These are phyloP conservation scores for Mycena maculata DNA, from an alignment of 768 basidiomycete genomes.

Conservation along the genomic window DNA sequence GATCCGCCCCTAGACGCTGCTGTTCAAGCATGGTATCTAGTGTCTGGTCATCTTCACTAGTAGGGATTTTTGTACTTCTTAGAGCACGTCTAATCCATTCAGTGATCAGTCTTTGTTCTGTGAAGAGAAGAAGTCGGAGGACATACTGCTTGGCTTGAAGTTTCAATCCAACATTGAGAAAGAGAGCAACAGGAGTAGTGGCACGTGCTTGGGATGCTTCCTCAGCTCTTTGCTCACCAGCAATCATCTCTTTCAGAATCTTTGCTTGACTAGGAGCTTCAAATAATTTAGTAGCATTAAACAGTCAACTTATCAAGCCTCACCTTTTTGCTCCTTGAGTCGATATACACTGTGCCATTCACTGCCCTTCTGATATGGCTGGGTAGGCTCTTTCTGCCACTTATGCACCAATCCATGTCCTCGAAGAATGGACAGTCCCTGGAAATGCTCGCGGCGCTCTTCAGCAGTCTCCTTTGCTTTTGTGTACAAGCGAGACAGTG, in stretches of 20 bases:
- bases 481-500: background rate
- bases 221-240: background rate
- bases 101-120: too few species aligned
- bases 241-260: background rate
- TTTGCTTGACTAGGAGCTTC: slow-evolving; percentile 5
- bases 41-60: too few species aligned
- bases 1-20: too few species aligned
- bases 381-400: background rate
- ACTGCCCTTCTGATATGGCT: background rate
- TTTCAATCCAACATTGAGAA: background rate
- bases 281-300: too few species aligned
- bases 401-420: background rate
- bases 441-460: background rate
- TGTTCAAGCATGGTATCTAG: too few species aligned
- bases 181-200: background rate
- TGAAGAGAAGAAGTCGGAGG: too few species aligned
- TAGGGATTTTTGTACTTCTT: too few species aligned
- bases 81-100: too few species aligned
- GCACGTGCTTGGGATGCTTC: background rate
- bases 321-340: background rate
- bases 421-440: background rate
- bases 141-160: slow-evolving; percentile 1
- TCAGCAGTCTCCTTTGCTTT: background rate
- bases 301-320: background rate
- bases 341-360: slow-evolving; percentile 5